phyloP scores from a whole-genome alignment of 179 eudicot genomes.

The Actinidia chinensis region DNA sequence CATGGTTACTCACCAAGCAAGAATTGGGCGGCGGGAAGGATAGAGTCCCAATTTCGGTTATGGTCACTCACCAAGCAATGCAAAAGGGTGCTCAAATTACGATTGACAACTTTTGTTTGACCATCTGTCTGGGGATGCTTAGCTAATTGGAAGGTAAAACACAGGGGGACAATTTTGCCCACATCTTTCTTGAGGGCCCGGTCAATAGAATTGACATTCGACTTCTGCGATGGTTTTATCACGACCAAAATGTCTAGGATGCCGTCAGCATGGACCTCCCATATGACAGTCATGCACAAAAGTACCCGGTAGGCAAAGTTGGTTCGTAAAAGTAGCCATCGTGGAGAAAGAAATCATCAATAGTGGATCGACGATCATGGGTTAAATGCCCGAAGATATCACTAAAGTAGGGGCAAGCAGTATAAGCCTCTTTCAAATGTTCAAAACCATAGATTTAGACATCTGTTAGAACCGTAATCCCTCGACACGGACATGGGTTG shows the following conservation, averaged over 20 bases:
- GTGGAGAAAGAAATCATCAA: neutral
- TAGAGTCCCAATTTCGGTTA: neutral
- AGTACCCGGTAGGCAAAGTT: neutral
- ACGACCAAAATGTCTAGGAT: neutral
- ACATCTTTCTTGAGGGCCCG: neutral
- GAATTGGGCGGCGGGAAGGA: neutral
- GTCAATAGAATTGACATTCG: neutral
- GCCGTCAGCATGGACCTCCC: neutral
- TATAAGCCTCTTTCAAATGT: neutral
- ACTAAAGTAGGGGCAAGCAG: neutral
- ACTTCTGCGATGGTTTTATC: neutral
- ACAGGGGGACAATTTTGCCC: neutral
- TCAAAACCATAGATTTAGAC: neutral
- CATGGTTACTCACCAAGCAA: neutral
- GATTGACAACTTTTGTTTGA: neutral
- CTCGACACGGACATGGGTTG: too few relatives aligned
- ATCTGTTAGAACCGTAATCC: too few relatives aligned
- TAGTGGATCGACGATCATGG: neutral
- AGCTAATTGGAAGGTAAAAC: neutral
- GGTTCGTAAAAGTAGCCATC: neutral
- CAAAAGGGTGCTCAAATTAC: neutral
- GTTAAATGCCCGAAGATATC: neutral
- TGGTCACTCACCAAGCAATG: neutral
- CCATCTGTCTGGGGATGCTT: neutral
- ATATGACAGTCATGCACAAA: neutral